Evolutionary conservation across 306 rosid species (phyloP), one percentile per base, ranked within the genome.

Genomic region (Malus sylvestris): DNA sequence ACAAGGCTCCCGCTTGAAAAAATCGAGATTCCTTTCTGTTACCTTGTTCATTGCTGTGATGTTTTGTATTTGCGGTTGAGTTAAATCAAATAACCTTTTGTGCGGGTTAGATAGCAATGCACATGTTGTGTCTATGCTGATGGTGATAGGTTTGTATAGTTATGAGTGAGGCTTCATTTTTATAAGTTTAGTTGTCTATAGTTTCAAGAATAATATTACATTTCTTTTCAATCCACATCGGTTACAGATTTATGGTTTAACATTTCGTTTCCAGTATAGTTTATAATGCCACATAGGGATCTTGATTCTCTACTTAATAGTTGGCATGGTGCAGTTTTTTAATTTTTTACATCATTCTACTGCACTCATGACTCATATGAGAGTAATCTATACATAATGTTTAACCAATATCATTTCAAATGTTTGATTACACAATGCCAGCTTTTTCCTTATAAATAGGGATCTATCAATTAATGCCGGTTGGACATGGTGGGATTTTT

Each of bases 301-400:
- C 55, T 51, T 51, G 55, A 51, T 51, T 13, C 33, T 87, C 78
- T 75, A 5, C 46, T 71, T 27, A 71, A 20, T 32, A 32, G 12
- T 40, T 71, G 33, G 10, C 40, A 66, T 57, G 19, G 73, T 64
- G 72, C n/a, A 66, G 62, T 51, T 22, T 67, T 72, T 58, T 60
- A 49, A 74, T 40, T 4, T 58, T 58, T 22, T 22, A n/a, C 27
- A 4, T 32, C 12, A 51, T 51, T 51, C 55, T 51, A 15, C 8
- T 51, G 2, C 55, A 51, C 55, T 49, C 8, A 49, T 15, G 8
- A 51, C 8, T 51, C 55, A 15, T 5, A 18, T 5, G 20, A 42
- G 45, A 51, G 20, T 51, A 51, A 51, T 51, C 55, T 16, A 5
- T 51, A 6, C 55, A 16, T 51, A 51, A 51, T 51, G 20, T 16